Percentiles rank a stretch among this genome's conserved stretches.
phyloP scores from a whole-genome alignment of 805 yeast genomes.

The Kuraishia molischiana region DNA sequence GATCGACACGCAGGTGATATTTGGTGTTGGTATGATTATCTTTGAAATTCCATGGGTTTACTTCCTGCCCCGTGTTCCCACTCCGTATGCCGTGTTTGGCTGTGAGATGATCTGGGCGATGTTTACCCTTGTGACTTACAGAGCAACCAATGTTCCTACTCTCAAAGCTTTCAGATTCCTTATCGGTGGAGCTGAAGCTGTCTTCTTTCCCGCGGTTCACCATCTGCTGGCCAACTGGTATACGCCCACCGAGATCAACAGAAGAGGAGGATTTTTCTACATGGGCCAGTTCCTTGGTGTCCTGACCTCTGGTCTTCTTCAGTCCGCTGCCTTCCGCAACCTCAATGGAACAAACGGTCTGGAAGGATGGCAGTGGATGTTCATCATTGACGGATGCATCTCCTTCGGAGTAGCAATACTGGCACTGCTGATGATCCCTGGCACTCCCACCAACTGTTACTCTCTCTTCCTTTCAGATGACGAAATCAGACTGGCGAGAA shows the following conservation, averaged over 20 bases:
- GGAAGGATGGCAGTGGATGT: conserved; percentile 61
- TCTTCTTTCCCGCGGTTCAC: conserved; percentile 51
- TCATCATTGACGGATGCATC: conserved; percentile 51
- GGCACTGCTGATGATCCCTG: conserved; percentile 35
- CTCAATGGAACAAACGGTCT: conserved; percentile 39
- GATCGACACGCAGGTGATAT: conserved; percentile 23
- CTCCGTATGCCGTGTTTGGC: conserved; percentile 7
- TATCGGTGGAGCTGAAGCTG: conserved; percentile 57
- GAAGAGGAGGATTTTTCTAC: conserved; percentile 53
- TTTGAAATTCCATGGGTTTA: conserved; percentile 2
- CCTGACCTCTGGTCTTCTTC: conserved; percentile 52
- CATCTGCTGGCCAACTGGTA: conserved; percentile 50
- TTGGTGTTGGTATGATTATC: conserved; percentile 21
- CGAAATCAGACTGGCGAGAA: conserved; percentile 43
- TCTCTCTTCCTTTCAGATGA: conserved; percentile 44
- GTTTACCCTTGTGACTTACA: conserved; percentile 16
- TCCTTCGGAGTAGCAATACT: conserved; percentile 28
- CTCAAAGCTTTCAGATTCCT: conserved; percentile 53
- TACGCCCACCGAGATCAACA: conserved; percentile 40
- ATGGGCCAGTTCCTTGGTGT: conserved; percentile 53
- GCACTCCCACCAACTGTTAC: conserved; percentile 51
- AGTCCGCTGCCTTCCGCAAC: conserved; percentile 37
- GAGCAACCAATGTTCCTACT: conserved; percentile 29
- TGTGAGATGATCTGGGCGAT: conserved; percentile 19
- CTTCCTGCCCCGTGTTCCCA: conserved; percentile 2